These are phyloP conservation scores for Thelonectria discophora DNA, from an alignment of 2,329 filamentous ascomycete genomes.

Conservation along the genomic window DNA sequence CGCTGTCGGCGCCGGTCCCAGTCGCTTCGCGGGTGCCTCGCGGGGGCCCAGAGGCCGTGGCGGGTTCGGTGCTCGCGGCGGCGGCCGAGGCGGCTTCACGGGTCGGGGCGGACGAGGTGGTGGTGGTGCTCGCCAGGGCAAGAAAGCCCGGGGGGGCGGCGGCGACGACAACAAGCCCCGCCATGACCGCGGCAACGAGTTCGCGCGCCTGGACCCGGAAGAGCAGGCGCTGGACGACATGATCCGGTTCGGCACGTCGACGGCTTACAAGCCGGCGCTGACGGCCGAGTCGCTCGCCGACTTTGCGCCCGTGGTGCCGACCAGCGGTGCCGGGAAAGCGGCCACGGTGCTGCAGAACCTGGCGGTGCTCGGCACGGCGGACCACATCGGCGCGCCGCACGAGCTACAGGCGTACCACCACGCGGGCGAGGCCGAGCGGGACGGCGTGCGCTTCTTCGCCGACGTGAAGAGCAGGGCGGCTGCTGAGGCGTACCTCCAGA, in stretches of 20 bases:
- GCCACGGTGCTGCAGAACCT: constrained; percentile 50
- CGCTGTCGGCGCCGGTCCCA: not conserved
- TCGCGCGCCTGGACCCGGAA: constrained; percentile 43
- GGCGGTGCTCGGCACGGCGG: constrained; percentile 48
- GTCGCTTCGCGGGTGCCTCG: constrained; percentile 1
- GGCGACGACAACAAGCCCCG: constrained; percentile 40
- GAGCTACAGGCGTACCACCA: constrained; percentile 43
- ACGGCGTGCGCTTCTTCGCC: constrained; percentile 41
- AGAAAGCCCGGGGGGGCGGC: constrained; percentile 27
- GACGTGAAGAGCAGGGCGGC: constrained; percentile 40
- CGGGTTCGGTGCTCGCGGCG: not conserved
- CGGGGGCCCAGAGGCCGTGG: not conserved
- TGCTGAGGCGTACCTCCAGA: constrained; percentile 45
- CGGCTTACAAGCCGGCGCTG: constrained; percentile 47
- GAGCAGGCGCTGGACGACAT: constrained; percentile 48
- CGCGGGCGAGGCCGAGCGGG: constrained; percentile 44
- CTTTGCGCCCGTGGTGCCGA: constrained; percentile 45
- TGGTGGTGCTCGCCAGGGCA: too few relatives aligned
- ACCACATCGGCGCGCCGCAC: constrained; percentile 45
- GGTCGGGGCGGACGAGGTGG: constrained; percentile 19
- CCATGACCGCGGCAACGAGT: constrained; percentile 39
- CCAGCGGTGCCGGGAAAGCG: constrained; percentile 40
- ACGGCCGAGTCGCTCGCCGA: constrained; percentile 44
- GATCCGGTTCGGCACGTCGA: constrained; percentile 47
- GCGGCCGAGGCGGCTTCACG: constrained; percentile 1